Percentiles rank a stretch among this genome's conserved stretches.
These are phyloP conservation scores for Suillus sp. DNA, from an alignment of 768 basidiomycete species.

Conservation along the genomic window DNA sequence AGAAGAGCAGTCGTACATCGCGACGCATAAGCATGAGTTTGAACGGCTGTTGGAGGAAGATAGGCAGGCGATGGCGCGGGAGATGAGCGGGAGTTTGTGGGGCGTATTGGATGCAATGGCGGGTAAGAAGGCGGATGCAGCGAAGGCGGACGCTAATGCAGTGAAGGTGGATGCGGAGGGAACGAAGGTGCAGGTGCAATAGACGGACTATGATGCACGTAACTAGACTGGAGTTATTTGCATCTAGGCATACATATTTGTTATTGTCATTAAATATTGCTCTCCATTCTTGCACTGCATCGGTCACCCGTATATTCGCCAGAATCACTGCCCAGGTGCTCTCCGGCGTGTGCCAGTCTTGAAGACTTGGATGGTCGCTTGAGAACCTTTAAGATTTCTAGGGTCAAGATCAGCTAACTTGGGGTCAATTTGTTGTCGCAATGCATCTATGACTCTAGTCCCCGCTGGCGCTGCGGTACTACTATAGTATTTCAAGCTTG, in stretches of 20 bases:
- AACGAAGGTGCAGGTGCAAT: conserved; percentile 7
- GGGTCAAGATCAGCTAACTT: not conserved
- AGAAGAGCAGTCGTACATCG: conserved; percentile 56
- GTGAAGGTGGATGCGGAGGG: not conserved
- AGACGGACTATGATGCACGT: not conserved
- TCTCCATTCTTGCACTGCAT: not conserved
- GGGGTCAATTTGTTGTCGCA: not conserved
- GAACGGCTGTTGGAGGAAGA: conserved; percentile 55
- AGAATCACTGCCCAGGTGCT: not conserved
- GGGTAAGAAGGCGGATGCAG: conserved; percentile 25
- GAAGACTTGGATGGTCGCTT: not conserved
- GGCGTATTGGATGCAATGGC: conserved; percentile 28
- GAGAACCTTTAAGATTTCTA: not conserved
- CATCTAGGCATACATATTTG: not conserved
- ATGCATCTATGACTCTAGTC: not conserved
- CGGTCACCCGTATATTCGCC: not conserved
- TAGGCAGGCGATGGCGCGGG: conserved; percentile 46
- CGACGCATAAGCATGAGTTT: conserved; percentile 51
- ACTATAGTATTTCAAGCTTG: not conserved
- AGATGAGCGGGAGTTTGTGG: conserved; percentile 48
- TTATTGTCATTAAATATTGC: conserved; percentile 5
- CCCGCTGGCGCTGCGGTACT: not conserved
- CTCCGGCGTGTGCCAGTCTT: too few species aligned
- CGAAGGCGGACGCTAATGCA: not conserved
- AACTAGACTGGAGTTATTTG: conserved; percentile 2